Conservation (phyloP, 139 green algal genomes). For the Ettlia oleoabundans region DNA sequence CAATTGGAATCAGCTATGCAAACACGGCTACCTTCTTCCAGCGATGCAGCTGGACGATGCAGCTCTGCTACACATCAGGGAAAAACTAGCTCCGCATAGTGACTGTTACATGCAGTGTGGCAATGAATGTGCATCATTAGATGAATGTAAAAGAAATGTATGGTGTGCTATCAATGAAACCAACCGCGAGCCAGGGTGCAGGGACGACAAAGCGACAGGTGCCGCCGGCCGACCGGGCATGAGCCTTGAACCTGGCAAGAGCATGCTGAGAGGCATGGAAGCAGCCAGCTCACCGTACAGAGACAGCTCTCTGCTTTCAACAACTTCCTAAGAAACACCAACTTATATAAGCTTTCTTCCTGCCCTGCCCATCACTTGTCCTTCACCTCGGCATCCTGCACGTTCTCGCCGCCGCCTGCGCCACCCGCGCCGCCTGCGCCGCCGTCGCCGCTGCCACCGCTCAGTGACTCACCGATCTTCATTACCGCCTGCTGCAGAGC, state of each 20-base stretch:
- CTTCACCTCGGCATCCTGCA: slow-evolving; percentile 42
- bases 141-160: neutral
- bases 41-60: too few relatives aligned
- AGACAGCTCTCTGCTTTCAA: too few relatives aligned
- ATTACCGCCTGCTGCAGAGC: slow-evolving; percentile 88
- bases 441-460: slow-evolving; percentile 34
- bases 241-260: too few relatives aligned
- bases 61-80: neutral
- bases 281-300: too few relatives aligned
- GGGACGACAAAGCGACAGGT: neutral
- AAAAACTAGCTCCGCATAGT: too few relatives aligned
- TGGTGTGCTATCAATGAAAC: neutral
- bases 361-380: slow-evolving; percentile 25
- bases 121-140: neutral
- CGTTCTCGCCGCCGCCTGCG: slow-evolving; percentile 39
- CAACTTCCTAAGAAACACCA: too few relatives aligned
- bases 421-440: slow-evolving; percentile 20
- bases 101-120: too few relatives aligned
- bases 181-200: too few relatives aligned
- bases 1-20: too few relatives aligned
- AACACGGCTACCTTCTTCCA: too few relatives aligned
- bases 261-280: neutral
- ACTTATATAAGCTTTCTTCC: too few relatives aligned
- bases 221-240: neutral
- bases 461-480: slow-evolving; percentile 97